A percentile compares a stretch with the other conserved stretches of the same genome.
phyloP scores from a whole-genome alignment of 768 basidiomycete species.

The Leccinum pellstonianum region DNA sequence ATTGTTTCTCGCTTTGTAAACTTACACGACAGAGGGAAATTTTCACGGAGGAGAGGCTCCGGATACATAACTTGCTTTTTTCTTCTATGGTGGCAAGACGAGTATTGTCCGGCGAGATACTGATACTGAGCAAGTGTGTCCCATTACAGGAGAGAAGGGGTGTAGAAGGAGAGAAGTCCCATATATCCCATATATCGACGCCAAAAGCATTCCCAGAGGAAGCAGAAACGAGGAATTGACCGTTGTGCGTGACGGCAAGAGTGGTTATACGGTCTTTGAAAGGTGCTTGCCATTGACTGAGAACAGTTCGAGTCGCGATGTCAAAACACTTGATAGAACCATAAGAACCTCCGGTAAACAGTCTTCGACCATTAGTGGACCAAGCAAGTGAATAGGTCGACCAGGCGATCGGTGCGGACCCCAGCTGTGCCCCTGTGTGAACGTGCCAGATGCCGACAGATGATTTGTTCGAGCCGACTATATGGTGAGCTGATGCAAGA shows the following conservation, averaged over 20 bases:
- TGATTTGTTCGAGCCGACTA: neutral
- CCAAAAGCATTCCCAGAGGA: constrained; percentile 2
- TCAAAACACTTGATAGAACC: constrained; percentile 16
- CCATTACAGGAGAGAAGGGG: constrained; percentile 2
- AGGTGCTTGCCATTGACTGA: neutral
- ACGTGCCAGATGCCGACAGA: constrained; percentile 15
- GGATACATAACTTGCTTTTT: neutral
- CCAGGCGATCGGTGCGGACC: neutral
- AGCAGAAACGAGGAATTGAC: constrained; percentile 12
- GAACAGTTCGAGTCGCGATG: neutral
- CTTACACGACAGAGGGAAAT: constrained; percentile 8
- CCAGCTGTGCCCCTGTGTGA: constrained; percentile 7
- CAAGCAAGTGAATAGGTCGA: constrained; percentile 15
- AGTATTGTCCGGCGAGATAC: constrained; percentile 5
- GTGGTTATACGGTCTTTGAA: constrained; percentile 8
- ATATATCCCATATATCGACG: constrained; percentile 17
- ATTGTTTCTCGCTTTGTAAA: neutral
- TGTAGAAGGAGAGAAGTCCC: neutral
- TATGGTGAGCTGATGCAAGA: constrained; percentile 8
- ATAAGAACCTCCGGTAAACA: constrained; percentile 13
- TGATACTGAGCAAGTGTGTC: neutral
- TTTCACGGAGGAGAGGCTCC: neutral
- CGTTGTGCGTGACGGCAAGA: constrained; percentile 2
- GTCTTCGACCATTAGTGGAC: constrained; percentile 14
- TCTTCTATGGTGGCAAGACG: constrained; percentile 3